Conservation (phyloP, 345 rosid species). For the Mallotus nudiflorus region DNA sequence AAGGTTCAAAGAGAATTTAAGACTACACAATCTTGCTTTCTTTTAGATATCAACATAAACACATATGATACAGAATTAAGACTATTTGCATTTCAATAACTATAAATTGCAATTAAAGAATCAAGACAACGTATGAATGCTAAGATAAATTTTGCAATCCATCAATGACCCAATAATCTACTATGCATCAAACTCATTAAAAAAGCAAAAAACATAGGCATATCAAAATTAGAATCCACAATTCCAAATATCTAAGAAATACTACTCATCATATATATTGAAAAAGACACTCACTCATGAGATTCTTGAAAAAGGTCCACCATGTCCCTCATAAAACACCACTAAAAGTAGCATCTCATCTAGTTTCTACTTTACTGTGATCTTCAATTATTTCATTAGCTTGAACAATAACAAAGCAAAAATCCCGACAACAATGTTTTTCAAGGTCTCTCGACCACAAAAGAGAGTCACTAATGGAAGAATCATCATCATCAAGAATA, state of each 20-base stretch:
- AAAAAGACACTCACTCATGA: slow-evolving; percentile 55
- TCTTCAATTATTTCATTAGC: slow-evolving; percentile 88
- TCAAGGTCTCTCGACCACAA: slow-evolving; percentile 84
- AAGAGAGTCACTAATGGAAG: slow-evolving; percentile 44
- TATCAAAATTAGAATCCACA: slow-evolving; percentile 2
- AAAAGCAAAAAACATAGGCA: no score
- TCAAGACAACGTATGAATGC: neutral
- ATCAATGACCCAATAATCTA: neutral
- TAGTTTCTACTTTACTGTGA: slow-evolving; percentile 83
- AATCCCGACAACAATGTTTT: slow-evolving; percentile 73
- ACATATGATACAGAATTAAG: no score
- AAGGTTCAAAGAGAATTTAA: neutral
- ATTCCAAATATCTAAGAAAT: neutral
- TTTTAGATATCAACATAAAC: no score
- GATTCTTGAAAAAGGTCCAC: slow-evolving; percentile 79
- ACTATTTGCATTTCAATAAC: no score
- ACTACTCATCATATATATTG: no score
- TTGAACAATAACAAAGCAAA: slow-evolving; percentile 81
- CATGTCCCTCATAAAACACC: slow-evolving; percentile 97
- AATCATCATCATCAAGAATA: slow-evolving; percentile 29
- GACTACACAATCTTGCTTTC: neutral
- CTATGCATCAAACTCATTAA: neutral
- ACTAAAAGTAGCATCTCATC: slow-evolving; percentile 60
- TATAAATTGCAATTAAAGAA: neutral
- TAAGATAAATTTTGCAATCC: neutral